Base-by-base conservation (phyloP, 805 yeast genomes). In the Candida vartiovaarae region DNA sequence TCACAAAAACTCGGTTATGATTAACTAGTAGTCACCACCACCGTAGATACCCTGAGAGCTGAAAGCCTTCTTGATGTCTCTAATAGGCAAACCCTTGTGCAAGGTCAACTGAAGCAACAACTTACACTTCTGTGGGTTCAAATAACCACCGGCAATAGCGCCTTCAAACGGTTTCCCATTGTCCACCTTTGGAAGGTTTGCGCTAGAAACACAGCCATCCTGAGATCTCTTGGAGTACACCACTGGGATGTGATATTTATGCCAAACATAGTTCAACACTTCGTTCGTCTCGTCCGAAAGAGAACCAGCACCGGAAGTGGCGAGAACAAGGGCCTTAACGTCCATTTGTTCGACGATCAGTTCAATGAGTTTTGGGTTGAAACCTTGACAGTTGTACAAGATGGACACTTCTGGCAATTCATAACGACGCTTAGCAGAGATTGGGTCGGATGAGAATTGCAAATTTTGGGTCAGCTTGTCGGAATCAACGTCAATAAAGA, bases 301-400 rank as follows among this genome's bases (percentile, higher is more conserved):
- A 2, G 84, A 76, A 1, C 88, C 88, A 1, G 87, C 84, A 32
- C 88, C 88, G 72, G 80, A 75, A 3, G 84, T 77, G 1, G 87
- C 88, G 40, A 81, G 63, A 1, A 82, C 79, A 11, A 82, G 56
- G 6, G 86, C 88, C 36, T 69, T 67, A 26, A 71, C 70, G 26
- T 61, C 61, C 52, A 74, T 54, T 20, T 70, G 66, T 29, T 69
- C 68, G 7, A 74, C 67, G 0, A 75, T 70, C 11, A 77, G 49
- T 30, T 68, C 68, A 4, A 81, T 65, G 11, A 80, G 46, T 38
- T 65, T 65, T 31, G 74, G 65, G 43, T 75, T 71, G 50, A 81
- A 68, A 1, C 82, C 78, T 57, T 81, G 88, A 48, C 78, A 81
- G 38, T 75, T 80, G 55, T 76, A 80, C 5, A 81, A 53, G 9